A percentile compares a stretch with the other conserved stretches of the same genome.
phyloP scores from a whole-genome alignment of 2,329 filamentous ascomycete genomes.

The Ascochyta pisi region DNA sequence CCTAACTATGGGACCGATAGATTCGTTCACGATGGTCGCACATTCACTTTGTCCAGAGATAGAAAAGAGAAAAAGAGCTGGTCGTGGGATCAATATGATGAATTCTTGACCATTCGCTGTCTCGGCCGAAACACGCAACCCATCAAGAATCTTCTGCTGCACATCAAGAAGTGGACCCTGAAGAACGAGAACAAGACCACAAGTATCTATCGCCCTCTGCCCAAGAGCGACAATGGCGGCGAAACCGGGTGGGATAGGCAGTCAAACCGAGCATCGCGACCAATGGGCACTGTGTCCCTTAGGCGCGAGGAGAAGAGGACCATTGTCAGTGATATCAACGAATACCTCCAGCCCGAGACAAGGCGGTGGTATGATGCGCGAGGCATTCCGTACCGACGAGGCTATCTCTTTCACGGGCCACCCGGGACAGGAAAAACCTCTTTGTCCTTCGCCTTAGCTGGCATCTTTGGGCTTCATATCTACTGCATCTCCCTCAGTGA shows the following conservation, averaged over 20 bases:
- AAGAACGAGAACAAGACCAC: constrained; percentile 54
- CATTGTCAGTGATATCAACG: constrained; percentile 75
- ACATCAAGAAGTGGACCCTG: constrained; percentile 55
- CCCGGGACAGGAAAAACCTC: constrained; percentile 79
- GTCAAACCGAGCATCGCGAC: constrained; percentile 67
- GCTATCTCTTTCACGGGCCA: constrained; percentile 81
- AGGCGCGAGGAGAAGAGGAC: constrained; percentile 70
- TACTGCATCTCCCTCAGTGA: constrained; percentile 63
- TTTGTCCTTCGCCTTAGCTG: constrained; percentile 52
- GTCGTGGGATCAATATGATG: constrained; percentile 44
- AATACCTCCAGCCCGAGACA: constrained; percentile 75
- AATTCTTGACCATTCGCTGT: constrained; percentile 55
- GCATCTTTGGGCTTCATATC: constrained; percentile 56
- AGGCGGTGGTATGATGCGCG: constrained; percentile 83
- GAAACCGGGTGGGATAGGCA: constrained; percentile 52
- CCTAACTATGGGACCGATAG: constrained; percentile 56
- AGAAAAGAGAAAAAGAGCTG: constrained; percentile 40
- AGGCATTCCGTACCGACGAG: constrained; percentile 84
- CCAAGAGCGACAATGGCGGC: constrained; percentile 46
- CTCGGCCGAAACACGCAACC: constrained; percentile 57
- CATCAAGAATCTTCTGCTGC: constrained; percentile 55
- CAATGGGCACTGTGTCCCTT: constrained; percentile 78
- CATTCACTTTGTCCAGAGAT: constrained; percentile 52
- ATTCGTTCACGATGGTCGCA: constrained; percentile 53
- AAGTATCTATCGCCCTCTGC: constrained; percentile 51